Conservation (phyloP, 1,139 yeast genomes). For the Blastobotrys buckinghamii region DNA sequence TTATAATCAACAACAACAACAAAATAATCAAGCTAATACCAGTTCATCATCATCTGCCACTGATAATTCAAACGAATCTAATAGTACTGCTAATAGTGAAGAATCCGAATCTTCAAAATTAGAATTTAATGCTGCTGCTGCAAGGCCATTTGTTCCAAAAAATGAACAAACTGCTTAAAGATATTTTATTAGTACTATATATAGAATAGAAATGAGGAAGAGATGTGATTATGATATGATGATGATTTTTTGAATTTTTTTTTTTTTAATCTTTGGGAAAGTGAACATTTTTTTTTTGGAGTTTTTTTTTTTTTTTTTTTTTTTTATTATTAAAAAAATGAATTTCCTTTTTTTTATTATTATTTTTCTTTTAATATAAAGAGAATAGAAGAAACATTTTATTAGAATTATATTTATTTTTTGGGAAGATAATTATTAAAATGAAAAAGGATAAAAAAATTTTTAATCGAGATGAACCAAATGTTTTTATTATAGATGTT, state of each 20-base stretch:
- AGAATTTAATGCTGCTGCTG: slow-evolving; percentile 34
- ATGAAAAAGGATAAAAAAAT: too few relatives aligned
- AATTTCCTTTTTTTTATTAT: too few relatives aligned
- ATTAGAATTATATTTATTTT: too few relatives aligned
- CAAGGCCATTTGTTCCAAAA: slow-evolving; percentile 36
- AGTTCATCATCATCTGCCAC: neutral
- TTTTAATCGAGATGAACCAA: too few relatives aligned
- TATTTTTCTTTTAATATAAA: too few relatives aligned
- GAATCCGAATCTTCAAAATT: slow-evolving; percentile 26
- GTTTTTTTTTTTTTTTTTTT: slow-evolving; percentile 1
- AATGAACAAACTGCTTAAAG: slow-evolving; percentile 8
- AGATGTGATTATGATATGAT: neutral
- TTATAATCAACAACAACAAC: slow-evolving; percentile 1
- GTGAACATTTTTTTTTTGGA: slow-evolving; percentile 5
- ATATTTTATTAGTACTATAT: neutral
- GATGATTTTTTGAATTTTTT: neutral
- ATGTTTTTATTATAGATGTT: too few relatives aligned
- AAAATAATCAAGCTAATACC: neutral
- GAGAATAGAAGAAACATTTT: too few relatives aligned
- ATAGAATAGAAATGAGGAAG: neutral
- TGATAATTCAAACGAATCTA: neutral
- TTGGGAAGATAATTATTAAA: too few relatives aligned
- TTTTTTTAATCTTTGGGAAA: slow-evolving; percentile 7
- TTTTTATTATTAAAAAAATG: neutral
- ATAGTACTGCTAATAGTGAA: slow-evolving; percentile 6